phyloP scores from a whole-genome alignment of 176 grass and related monocot species.

The Lolium rigidum region DNA sequence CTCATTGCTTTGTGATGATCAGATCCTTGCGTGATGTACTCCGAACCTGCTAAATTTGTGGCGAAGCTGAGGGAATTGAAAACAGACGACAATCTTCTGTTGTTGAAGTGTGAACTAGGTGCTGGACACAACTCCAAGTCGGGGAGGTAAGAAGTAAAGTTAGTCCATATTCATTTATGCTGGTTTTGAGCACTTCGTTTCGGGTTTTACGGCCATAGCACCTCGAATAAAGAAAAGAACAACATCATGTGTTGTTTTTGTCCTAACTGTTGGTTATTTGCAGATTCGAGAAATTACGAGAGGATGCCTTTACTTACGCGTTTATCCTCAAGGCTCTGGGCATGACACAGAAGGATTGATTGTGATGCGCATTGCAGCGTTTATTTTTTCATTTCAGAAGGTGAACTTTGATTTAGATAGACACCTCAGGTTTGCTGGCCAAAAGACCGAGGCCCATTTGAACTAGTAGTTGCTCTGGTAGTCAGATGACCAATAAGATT shows the following conservation, averaged over 20 bases:
- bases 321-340: conserved; percentile 78
- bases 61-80: conserved; percentile 82
- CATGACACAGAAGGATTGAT: conserved; percentile 45
- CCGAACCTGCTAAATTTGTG: conserved; percentile 83
- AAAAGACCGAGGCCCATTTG: background rate
- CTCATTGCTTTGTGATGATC: background rate
- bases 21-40: conserved; percentile 89
- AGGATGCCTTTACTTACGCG: conserved; percentile 31
- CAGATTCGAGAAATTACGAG: conserved; percentile 86
- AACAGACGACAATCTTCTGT: conserved; percentile 59
- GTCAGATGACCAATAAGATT: background rate
- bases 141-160: conserved; percentile 56
- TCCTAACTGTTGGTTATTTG: background rate
- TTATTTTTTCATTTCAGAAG: background rate
- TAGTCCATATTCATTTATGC: background rate
- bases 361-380: background rate
- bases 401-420: background rate
- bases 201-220: background rate
- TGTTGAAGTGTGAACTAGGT: conserved; percentile 87
- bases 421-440: no score
- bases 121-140: conserved; percentile 89
- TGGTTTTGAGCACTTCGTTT: background rate
- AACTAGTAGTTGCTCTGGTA: background rate
- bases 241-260: background rate
- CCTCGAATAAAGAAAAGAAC: background rate